Percentiles rank a stretch among this genome's conserved stretches.
Conservation (phyloP, 495 filamentous ascomycete genomes). For the Trichocladium uniseriatum region DNA sequence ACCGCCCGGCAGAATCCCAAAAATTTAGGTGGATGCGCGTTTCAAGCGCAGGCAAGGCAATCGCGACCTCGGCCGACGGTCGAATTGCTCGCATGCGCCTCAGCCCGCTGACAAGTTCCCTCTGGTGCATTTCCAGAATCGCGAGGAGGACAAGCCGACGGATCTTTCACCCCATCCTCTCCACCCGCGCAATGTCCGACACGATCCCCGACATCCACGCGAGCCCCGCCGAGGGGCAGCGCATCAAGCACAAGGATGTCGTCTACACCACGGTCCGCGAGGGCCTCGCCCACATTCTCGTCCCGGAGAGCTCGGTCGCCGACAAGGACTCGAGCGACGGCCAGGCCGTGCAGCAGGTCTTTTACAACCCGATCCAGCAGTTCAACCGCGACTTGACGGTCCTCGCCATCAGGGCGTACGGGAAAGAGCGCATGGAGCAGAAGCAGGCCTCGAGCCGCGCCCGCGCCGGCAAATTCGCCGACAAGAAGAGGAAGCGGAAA, state of each 20-base stretch:
- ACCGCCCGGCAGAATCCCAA: conserved; percentile 19
- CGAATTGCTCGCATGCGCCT: conserved; percentile 6
- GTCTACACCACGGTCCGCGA: conserved; percentile 38
- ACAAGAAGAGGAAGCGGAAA: conserved; percentile 45
- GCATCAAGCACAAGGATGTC: conserved; percentile 29
- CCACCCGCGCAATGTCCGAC: conserved; percentile 22
- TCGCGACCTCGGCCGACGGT: neutral
- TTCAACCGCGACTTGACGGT: conserved; percentile 96
- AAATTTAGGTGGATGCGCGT: neutral
- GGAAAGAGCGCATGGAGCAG: conserved; percentile 52
- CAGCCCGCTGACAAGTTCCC: conserved; percentile 3
- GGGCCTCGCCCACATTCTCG: conserved; percentile 38
- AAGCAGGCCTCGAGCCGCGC: conserved; percentile 31
- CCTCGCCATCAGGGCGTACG: conserved; percentile 77
- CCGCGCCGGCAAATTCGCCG: conserved; percentile 29
- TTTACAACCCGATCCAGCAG: conserved; percentile 98
- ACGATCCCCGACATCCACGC: conserved; percentile 11
- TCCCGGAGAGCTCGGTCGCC: conserved; percentile 26
- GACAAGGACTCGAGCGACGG: conserved; percentile 12
- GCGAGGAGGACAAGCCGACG: neutral
- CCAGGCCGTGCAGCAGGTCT: conserved; percentile 62
- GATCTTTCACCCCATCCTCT: neutral
- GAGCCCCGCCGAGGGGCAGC: conserved; percentile 25
- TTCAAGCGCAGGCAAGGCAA: neutral
- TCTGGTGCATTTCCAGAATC: conserved; percentile 6